Percentiles rank a stretch among this genome's conserved stretches.
These are phyloP conservation scores for Amanita phalloides DNA, from an alignment of 768 basidiomycete species.

Conservation along the genomic window DNA sequence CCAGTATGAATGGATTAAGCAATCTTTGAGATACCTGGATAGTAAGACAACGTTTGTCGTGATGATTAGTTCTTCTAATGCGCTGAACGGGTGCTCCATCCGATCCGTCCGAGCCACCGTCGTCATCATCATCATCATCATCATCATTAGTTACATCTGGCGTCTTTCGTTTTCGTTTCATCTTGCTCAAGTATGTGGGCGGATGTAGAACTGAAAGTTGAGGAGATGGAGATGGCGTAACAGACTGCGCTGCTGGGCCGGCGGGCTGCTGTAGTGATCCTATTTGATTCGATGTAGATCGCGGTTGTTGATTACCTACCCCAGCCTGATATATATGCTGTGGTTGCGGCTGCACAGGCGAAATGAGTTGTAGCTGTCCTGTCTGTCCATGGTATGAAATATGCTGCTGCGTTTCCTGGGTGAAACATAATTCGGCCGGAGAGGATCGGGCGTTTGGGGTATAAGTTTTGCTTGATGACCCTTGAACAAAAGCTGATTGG, in stretches of 20 bases:
- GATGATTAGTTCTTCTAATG: slow-evolving; percentile 41
- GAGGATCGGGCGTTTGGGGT: slow-evolving; percentile 9
- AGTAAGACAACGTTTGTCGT: slow-evolving; percentile 55
- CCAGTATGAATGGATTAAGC: not conserved
- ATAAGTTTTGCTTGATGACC: slow-evolving; percentile 22
- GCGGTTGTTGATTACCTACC: slow-evolving; percentile 14
- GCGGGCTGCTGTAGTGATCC: slow-evolving; percentile 1
- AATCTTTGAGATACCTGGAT: slow-evolving; percentile 40
- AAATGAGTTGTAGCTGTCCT: not conserved
- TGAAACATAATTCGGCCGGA: not conserved
- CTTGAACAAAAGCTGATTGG: slow-evolving; percentile 25
- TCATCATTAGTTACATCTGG: slow-evolving; percentile 18
- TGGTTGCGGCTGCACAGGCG: not conserved
- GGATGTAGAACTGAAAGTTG: slow-evolving; percentile 10
- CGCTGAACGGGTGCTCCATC: slow-evolving; percentile 10
- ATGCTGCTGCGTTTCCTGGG: not conserved
- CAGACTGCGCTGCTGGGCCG: slow-evolving; percentile 14
- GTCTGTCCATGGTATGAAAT: not conserved
- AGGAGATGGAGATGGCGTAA: slow-evolving; percentile 23
- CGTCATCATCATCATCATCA: slow-evolving; percentile 19
- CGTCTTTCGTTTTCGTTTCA: slow-evolving; percentile 19
- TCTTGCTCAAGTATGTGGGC: not conserved
- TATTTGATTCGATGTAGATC: slow-evolving; percentile 1
- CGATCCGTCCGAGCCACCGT: slow-evolving; percentile 18
- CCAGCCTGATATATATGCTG: slow-evolving; percentile 1